A percentile compares a stretch with the other conserved stretches of the same genome.
phyloP scores from a whole-genome alignment of 441 rosid species.

The Monsonia emarginata region DNA sequence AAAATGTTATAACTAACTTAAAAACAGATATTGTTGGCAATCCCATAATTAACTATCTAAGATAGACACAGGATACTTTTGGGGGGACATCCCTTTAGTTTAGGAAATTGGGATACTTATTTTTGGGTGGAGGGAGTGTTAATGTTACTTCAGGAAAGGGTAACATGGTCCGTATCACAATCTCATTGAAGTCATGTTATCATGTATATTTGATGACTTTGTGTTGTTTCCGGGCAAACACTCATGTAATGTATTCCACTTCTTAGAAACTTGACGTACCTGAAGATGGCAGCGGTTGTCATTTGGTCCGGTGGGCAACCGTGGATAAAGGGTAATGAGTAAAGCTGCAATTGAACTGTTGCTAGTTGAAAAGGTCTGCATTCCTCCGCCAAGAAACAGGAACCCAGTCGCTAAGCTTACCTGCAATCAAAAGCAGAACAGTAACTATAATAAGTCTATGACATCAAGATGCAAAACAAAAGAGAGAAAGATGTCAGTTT shows the following conservation, averaged over 20 bases:
- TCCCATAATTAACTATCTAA: too few relatives aligned
- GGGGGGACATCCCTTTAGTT: too few relatives aligned
- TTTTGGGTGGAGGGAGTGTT: too few relatives aligned
- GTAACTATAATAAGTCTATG: constrained; percentile 14
- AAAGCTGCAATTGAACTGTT: constrained; percentile 78
- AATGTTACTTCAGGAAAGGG: too few relatives aligned
- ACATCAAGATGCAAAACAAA: constrained; percentile 15
- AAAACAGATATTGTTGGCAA: too few relatives aligned
- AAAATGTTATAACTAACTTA: too few relatives aligned
- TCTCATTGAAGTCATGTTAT: too few relatives aligned
- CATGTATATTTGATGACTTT: neutral
- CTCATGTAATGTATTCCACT: neutral
- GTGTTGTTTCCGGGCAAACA: neutral
- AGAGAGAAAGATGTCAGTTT: neutral
- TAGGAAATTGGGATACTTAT: too few relatives aligned
- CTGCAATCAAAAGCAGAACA: constrained; percentile 28
- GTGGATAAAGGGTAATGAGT: constrained; percentile 82
- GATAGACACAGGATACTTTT: too few relatives aligned
- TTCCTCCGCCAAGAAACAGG: constrained; percentile 96
- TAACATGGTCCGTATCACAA: too few relatives aligned
- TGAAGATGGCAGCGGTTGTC: constrained; percentile 99
- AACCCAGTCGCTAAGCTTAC: constrained; percentile 91
- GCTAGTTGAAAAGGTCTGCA: constrained; percentile 79
- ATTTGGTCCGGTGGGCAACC: constrained; percentile 91
- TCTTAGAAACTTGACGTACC: constrained; percentile 33